Evolutionary conservation across 2,329 filamentous ascomycete genomes (phyloP).

Genomic region (Catunica adiposa): DNA sequence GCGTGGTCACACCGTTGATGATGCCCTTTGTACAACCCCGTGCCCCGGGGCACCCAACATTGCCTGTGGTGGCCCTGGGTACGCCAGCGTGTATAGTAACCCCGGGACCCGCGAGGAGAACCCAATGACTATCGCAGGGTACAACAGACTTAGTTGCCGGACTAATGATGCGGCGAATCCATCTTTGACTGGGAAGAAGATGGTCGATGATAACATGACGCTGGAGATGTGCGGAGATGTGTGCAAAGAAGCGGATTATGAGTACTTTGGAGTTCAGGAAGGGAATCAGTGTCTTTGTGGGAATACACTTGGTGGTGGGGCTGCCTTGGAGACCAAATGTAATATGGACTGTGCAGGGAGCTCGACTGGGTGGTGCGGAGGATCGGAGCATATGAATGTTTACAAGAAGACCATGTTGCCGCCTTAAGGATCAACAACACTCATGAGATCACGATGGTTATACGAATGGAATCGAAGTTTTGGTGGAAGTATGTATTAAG

Average conservation of each 20-base stretch:
- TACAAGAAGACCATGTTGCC: slow-evolving; percentile 12
- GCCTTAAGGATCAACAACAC: not conserved
- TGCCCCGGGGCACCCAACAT: too few species aligned
- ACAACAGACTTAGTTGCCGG: slow-evolving; percentile 12
- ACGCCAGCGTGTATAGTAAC: slow-evolving; percentile 8
- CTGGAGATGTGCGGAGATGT: not conserved
- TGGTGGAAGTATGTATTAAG: not conserved
- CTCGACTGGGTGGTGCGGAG: slow-evolving; percentile 3
- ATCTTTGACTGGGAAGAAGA: not conserved
- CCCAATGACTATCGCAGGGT: slow-evolving; percentile 3
- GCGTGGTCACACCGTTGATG: slow-evolving; percentile 5
- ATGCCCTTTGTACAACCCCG: slow-evolving; percentile 5
- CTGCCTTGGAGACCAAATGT: slow-evolving; percentile 2
- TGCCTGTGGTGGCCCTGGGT: slow-evolving; percentile 6
- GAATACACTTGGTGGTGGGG: slow-evolving; percentile 3
- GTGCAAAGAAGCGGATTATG: not conserved
- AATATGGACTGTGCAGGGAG: slow-evolving; percentile 8
- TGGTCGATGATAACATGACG: not conserved
- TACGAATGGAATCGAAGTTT: not conserved
- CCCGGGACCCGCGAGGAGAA: slow-evolving; percentile 3
- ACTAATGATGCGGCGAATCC: not conserved
- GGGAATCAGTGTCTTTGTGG: slow-evolving; percentile 7
- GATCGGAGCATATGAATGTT: slow-evolving; percentile 4
- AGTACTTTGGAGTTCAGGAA: slow-evolving; percentile 10
- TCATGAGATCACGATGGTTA: not conserved